Percentiles rank a stretch among this genome's conserved stretches.
Evolutionary conservation across 345 rosid genomes (phyloP).

Genomic region (Eucalyptus cladocalyx): DNA sequence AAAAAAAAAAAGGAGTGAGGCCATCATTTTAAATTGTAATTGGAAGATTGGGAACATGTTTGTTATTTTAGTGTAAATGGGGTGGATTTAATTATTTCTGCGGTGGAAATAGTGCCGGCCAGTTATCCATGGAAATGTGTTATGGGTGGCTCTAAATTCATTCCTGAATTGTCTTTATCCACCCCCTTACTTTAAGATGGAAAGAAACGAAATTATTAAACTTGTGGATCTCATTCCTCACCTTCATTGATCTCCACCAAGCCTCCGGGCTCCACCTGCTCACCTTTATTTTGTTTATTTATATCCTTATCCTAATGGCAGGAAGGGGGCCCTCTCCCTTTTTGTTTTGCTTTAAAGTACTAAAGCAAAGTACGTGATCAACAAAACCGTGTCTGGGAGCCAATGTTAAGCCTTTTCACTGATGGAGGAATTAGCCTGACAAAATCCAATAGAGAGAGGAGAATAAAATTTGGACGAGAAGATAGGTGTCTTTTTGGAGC

Average conservation of each 20-base stretch:
- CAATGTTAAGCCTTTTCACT: background rate
- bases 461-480: background rate
- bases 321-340: background rate
- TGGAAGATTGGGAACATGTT: background rate
- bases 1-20: background rate
- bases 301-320: background rate
- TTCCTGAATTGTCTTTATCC: background rate
- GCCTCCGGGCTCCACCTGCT: background rate
- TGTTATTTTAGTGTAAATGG: background rate
- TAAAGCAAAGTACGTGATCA: background rate
- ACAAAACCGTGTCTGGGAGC: background rate
- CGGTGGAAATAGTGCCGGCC: too few relatives aligned
- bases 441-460: background rate
- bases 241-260: background rate
- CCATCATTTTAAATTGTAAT: background rate
- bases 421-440: background rate
- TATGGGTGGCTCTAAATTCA: background rate
- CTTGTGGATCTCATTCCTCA: background rate
- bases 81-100: background rate
- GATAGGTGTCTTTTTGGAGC: background rate
- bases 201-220: background rate
- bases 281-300: background rate
- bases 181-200: background rate
- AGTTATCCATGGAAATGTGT: background rate
- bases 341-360: background rate